Evolutionary conservation across 202 grass and related monocot genomes (phyloP).

Genomic region (Carex arenaria): DNA sequence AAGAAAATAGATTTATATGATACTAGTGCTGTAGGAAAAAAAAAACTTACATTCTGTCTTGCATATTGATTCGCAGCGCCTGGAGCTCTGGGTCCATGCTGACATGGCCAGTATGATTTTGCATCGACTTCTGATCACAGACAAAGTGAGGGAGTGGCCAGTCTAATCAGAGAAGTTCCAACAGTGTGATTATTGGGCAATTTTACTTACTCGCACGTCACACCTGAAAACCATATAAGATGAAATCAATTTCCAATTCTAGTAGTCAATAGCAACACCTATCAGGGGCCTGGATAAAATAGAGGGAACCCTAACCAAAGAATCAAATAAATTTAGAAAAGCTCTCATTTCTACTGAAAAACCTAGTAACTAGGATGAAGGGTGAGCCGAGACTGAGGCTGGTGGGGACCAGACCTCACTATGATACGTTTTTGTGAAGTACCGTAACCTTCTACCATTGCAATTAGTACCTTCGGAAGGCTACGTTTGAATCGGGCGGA

Average conservation of each 20-base stretch:
- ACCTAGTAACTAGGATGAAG: background rate
- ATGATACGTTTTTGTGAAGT: background rate
- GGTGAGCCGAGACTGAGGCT: background rate
- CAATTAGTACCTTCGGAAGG: background rate
- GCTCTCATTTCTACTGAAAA: background rate
- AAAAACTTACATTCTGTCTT: conserved; percentile 46
- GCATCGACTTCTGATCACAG: conserved; percentile 23
- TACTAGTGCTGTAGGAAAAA: background rate
- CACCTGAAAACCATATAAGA: background rate
- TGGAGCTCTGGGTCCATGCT: conserved; percentile 35
- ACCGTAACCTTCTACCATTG: background rate
- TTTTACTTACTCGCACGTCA: background rate
- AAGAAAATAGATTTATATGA: background rate
- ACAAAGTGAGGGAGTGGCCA: too few relatives aligned
- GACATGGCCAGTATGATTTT: conserved; percentile 23
- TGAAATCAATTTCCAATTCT: background rate
- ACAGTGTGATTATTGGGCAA: background rate
- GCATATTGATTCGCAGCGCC: conserved; percentile 26
- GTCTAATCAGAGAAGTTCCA: too few relatives aligned
- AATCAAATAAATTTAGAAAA: background rate
- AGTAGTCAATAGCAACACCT: background rate
- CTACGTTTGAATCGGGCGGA: too few relatives aligned
- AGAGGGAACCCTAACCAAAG: background rate
- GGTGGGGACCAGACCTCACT: background rate
- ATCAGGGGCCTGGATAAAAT: background rate